Evolutionary conservation across 2,329 filamentous ascomycete species (phyloP).

Genomic region (Colletotrichum ledebouriae): DNA sequence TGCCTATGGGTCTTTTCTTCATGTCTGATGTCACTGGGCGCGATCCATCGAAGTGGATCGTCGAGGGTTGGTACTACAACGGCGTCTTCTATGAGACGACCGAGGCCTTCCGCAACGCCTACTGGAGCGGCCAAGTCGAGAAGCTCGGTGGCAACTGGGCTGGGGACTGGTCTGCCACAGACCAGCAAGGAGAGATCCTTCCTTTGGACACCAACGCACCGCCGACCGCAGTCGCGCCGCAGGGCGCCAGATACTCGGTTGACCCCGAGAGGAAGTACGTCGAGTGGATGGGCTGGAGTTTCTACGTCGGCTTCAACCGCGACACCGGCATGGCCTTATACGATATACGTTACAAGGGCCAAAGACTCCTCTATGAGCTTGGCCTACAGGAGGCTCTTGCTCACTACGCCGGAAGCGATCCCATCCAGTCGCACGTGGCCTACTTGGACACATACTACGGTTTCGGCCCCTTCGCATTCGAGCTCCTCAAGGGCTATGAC

Average conservation of each 20-base stretch:
- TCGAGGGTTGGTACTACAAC: constrained; percentile 68
- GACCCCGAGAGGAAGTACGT: constrained; percentile 60
- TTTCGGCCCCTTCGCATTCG: constrained; percentile 60
- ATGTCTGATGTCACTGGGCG: constrained; percentile 63
- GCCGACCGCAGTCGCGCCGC: constrained; percentile 47
- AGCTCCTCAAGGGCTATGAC: constrained; percentile 63
- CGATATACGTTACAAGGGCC: constrained; percentile 67
- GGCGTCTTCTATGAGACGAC: constrained; percentile 65
- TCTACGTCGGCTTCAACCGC: constrained; percentile 64
- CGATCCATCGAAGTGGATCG: constrained; percentile 63
- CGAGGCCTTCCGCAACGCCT: constrained; percentile 60
- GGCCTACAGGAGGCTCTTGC: constrained; percentile 70
- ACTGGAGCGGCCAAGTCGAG: constrained; percentile 57
- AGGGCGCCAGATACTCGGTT: constrained; percentile 57
- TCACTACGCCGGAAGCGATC: constrained; percentile 71
- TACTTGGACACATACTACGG: constrained; percentile 64
- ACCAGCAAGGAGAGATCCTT: constrained; percentile 54
- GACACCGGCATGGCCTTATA: constrained; percentile 64
- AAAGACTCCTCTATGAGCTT: constrained; percentile 68
- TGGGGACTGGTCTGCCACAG: constrained; percentile 60
- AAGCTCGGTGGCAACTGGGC: constrained; percentile 62
- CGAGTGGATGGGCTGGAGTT: constrained; percentile 65
- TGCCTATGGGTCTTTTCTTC: constrained; percentile 61
- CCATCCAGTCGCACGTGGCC: constrained; percentile 61
- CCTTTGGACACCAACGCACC: constrained; percentile 52